Percentiles rank a stretch among this genome's conserved stretches.
Conservation (phyloP, 495 filamentous ascomycete genomes). For the Hypoxylon intermedium region DNA sequence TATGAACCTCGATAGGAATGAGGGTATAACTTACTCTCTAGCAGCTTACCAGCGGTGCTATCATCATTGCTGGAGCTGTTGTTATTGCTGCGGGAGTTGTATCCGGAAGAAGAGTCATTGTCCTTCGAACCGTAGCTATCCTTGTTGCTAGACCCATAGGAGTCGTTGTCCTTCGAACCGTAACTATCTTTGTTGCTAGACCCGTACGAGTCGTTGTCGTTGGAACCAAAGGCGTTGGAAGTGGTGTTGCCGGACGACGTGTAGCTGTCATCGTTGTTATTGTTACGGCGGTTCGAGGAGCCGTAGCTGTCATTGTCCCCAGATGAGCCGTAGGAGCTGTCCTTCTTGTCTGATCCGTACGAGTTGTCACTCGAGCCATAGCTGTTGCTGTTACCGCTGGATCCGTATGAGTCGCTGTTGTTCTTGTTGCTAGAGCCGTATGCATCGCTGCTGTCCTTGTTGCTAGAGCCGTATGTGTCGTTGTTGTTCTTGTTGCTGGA, state of each 20-base stretch:
- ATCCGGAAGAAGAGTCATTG: slow-evolving; percentile 7
- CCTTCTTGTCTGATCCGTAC: slow-evolving; percentile 31
- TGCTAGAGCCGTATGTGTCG: slow-evolving; percentile 30
- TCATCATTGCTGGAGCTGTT: slow-evolving; percentile 18
- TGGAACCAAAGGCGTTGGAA: slow-evolving; percentile 1
- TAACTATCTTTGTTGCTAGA: slow-evolving; percentile 21
- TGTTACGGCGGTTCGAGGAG: slow-evolving; percentile 4
- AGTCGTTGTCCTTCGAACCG: slow-evolving; percentile 9
- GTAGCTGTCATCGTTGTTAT: slow-evolving; percentile 2
- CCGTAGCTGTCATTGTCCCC: neutral
- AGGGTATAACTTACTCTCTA: slow-evolving; percentile 28
- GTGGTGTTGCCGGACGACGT: slow-evolving; percentile 1
- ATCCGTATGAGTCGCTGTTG: slow-evolving; percentile 31
- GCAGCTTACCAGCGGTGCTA: slow-evolving; percentile 24
- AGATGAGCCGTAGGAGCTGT: slow-evolving; percentile 20
- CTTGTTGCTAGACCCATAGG: slow-evolving; percentile 31
- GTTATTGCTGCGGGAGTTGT: slow-evolving; percentile 3
- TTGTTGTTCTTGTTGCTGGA: slow-evolving; percentile 20
- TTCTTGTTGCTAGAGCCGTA: slow-evolving; percentile 30
- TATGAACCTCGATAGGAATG: neutral
- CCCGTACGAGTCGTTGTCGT: slow-evolving; percentile 28
- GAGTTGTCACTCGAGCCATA: slow-evolving; percentile 31
- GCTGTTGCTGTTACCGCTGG: slow-evolving; percentile 17
- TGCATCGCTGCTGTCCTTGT: slow-evolving; percentile 23
- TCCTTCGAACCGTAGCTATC: slow-evolving; percentile 10